phyloP scores from a whole-genome alignment of 495 filamentous ascomycete genomes.

The Neurospora intermedia region DNA sequence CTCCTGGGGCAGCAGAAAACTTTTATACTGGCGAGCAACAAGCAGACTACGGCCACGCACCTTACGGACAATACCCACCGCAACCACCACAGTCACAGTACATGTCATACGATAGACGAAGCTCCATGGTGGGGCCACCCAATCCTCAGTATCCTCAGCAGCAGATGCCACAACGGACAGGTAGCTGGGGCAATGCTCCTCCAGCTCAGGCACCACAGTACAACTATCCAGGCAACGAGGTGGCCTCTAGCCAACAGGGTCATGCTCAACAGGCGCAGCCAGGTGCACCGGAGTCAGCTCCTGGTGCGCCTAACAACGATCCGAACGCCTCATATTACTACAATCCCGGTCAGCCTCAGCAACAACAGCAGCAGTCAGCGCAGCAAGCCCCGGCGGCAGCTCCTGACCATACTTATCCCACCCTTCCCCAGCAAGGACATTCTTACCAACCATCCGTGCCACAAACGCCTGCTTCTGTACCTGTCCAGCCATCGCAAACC shows the following conservation, averaged over 20 bases:
- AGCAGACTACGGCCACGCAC: slow-evolving; percentile 39
- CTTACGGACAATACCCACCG: slow-evolving; percentile 26
- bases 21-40: slow-evolving; percentile 64
- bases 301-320: slow-evolving; percentile 25
- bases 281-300: slow-evolving; percentile 20
- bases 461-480: slow-evolving; percentile 31
- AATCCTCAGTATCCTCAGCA: slow-evolving; percentile 38
- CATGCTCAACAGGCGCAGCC: slow-evolving; percentile 21
- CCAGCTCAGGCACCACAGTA: slow-evolving; percentile 24
- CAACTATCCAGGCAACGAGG: slow-evolving; percentile 21
- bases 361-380: slow-evolving; percentile 23
- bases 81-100: slow-evolving; percentile 28
- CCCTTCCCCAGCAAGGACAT: slow-evolving; percentile 30
- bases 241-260: slow-evolving; percentile 17
- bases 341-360: slow-evolving; percentile 22
- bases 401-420: slow-evolving; percentile 32
- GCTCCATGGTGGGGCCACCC: slow-evolving; percentile 23
- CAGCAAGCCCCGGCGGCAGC: slow-evolving; percentile 22
- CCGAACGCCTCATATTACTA: slow-evolving; percentile 42
- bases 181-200: slow-evolving; percentile 31
- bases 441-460: slow-evolving; percentile 28
- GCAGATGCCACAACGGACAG: slow-evolving; percentile 33
- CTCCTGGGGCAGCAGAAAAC: slow-evolving; percentile 54
- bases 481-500: slow-evolving; percentile 30
- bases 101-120: slow-evolving; percentile 27